These are phyloP conservation scores for Papilionanthe hybrid DNA, from an alignment of 116 monocot genomes.

Conservation along the genomic window DNA sequence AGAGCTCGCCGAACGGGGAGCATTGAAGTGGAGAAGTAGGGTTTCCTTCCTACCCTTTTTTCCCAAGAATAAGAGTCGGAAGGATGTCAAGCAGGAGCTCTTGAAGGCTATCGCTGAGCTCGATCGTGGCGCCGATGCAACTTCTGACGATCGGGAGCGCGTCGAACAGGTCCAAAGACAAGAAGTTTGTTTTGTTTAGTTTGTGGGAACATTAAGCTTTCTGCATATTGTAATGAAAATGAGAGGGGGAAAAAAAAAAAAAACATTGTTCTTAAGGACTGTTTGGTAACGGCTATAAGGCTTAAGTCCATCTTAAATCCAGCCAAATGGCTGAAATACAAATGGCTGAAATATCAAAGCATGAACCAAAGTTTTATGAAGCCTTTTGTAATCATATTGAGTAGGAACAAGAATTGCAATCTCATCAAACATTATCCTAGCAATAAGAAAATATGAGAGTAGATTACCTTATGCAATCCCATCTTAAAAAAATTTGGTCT, in stretches of 20 bases:
- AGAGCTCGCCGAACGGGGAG: not conserved
- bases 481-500: too few relatives aligned
- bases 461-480: too few relatives aligned
- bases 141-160: conserved; percentile 54
- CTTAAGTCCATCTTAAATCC: too few relatives aligned
- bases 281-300: too few relatives aligned
- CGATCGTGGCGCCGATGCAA: conserved; percentile 80
- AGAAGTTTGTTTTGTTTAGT: not conserved
- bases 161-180: conserved; percentile 57
- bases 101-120: conserved; percentile 71
- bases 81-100: conserved; percentile 74
- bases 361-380: too few relatives aligned
- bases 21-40: conserved; percentile 44
- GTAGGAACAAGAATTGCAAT: too few relatives aligned
- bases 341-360: too few relatives aligned
- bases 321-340: too few relatives aligned
- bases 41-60: conserved; percentile 74
- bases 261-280: too few relatives aligned
- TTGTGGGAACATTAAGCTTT: not conserved
- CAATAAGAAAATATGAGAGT: too few relatives aligned
- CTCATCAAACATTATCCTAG: too few relatives aligned
- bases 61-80: conserved; percentile 47
- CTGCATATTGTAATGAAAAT: not conserved
- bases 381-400: too few relatives aligned
- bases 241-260: not conserved